These are phyloP conservation scores for Suhomyces yuchorum DNA, from an alignment of 1,139 yeast genomes.

Conservation along the genomic window DNA sequence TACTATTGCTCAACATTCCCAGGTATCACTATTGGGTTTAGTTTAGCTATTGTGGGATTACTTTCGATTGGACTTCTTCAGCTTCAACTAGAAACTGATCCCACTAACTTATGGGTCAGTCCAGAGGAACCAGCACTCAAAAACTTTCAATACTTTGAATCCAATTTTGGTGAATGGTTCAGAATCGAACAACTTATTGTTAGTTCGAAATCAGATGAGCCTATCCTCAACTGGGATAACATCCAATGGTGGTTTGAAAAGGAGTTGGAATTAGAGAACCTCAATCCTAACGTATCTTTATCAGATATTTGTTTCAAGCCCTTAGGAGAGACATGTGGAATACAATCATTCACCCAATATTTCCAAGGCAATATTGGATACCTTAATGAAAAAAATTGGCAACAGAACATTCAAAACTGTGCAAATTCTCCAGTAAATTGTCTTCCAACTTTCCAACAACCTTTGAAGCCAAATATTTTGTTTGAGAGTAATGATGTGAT, in stretches of 20 bases:
- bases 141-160: constrained; percentile 72
- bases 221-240: constrained; percentile 64
- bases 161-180: constrained; percentile 88
- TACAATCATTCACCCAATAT: constrained; percentile 91
- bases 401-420: constrained; percentile 54
- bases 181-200: constrained; percentile 83
- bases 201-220: constrained; percentile 64
- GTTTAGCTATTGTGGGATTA: constrained; percentile 46
- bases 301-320: constrained; percentile 87
- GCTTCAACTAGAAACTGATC: constrained; percentile 71
- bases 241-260: constrained; percentile 86
- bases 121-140: constrained; percentile 70
- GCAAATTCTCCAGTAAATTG: constrained; percentile 85
- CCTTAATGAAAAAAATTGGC: constrained; percentile 60
- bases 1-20: constrained; percentile 62
- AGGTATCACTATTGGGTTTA: constrained; percentile 47
- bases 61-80: constrained; percentile 56
- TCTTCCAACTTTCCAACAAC: constrained; percentile 88
- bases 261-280: constrained; percentile 55
- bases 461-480: constrained; percentile 68
- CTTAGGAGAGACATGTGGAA: constrained; percentile 70
- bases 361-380: constrained; percentile 63
- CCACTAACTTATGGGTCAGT: constrained; percentile 88
- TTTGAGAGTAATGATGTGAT: constrained; percentile 58
- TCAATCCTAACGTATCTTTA: constrained; percentile 34